A percentile compares a stretch with the other conserved stretches of the same genome.
Evolutionary conservation across 306 rosid species (phyloP).

Genomic region (Vigna nakashimae): DNA sequence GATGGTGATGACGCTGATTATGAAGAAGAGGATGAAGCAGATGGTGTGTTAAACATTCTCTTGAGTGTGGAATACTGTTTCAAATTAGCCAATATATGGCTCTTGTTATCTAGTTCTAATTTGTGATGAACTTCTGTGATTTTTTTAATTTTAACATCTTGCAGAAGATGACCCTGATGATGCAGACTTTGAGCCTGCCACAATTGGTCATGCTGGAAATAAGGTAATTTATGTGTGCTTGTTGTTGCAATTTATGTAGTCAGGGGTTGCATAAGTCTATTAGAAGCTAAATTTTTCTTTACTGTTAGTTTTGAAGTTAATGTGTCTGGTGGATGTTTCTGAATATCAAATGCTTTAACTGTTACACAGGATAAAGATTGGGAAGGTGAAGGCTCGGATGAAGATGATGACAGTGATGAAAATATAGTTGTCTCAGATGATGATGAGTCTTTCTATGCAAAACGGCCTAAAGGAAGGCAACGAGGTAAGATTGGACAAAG

Average conservation of each 20-base stretch:
- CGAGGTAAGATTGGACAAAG: slow-evolving; percentile 62
- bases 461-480: slow-evolving; percentile 68
- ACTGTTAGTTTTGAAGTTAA: slow-evolving; percentile 31
- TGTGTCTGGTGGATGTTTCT: slow-evolving; percentile 35
- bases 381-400: slow-evolving; percentile 87
- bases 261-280: slow-evolving; percentile 26
- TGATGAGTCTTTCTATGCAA: slow-evolving; percentile 73
- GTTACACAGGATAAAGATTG: slow-evolving; percentile 80
- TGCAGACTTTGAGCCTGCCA: slow-evolving; percentile 87
- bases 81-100: slow-evolving; percentile 13
- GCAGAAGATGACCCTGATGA: slow-evolving; percentile 99
- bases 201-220: slow-evolving; percentile 64
- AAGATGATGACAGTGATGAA: slow-evolving; percentile 72
- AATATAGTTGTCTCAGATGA: slow-evolving; percentile 79
- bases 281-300: slow-evolving; percentile 32
- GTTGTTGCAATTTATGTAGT: slow-evolving; percentile 1
- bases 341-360: slow-evolving; percentile 43
- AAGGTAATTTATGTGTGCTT: slow-evolving; percentile 62
- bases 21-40: slow-evolving; percentile 90
- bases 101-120: slow-evolving; percentile 22
- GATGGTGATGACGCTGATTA: slow-evolving; percentile 84
- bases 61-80: slow-evolving; percentile 25
- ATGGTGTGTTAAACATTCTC: slow-evolving; percentile 65
- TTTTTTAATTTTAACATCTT: slow-evolving; percentile 35
- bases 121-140: slow-evolving; percentile 24